These are phyloP conservation scores for Colletotrichum lupini DNA, from an alignment of 2,329 filamentous ascomycete genomes.

Conservation along the genomic window DNA sequence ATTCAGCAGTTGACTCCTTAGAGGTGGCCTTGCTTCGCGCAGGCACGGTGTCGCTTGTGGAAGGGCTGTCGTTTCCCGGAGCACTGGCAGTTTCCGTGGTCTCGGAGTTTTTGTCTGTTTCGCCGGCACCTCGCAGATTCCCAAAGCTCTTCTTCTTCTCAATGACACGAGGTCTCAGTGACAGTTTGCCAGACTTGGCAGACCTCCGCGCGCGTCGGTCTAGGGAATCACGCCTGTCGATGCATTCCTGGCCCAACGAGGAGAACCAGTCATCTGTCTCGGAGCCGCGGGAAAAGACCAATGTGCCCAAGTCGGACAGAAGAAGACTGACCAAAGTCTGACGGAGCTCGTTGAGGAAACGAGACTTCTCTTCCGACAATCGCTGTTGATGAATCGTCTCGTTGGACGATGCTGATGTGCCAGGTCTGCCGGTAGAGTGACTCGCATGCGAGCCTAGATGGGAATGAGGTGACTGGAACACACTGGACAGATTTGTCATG, in stretches of 20 bases:
- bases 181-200: slow-evolving; percentile 53
- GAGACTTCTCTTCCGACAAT: slow-evolving; percentile 75
- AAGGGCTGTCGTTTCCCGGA: slow-evolving; percentile 55
- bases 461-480: slow-evolving; percentile 58
- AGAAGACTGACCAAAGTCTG: slow-evolving; percentile 86
- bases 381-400: slow-evolving; percentile 73
- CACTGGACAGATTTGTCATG: slow-evolving; percentile 65
- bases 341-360: slow-evolving; percentile 82
- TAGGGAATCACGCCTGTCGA: slow-evolving; percentile 68
- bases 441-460: slow-evolving; percentile 58
- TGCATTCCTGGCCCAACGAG: slow-evolving; percentile 73
- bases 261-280: slow-evolving; percentile 94
- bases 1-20: slow-evolving; percentile 62
- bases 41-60: slow-evolving; percentile 52
- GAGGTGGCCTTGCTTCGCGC: slow-evolving; percentile 41
- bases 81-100: slow-evolving; percentile 49
- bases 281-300: slow-evolving; percentile 87
- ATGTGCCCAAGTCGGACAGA: slow-evolving; percentile 87
- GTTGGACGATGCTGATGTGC: slow-evolving; percentile 74
- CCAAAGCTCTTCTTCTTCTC: slow-evolving; percentile 77
- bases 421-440: slow-evolving; percentile 66
- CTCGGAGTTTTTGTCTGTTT: slow-evolving; percentile 51
- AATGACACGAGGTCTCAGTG: slow-evolving; percentile 61
- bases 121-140: slow-evolving; percentile 67
- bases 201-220: slow-evolving; percentile 58